These are phyloP conservation scores for Metschnikowia matae DNA, from an alignment of 805 yeast species.

Conservation along the genomic window DNA sequence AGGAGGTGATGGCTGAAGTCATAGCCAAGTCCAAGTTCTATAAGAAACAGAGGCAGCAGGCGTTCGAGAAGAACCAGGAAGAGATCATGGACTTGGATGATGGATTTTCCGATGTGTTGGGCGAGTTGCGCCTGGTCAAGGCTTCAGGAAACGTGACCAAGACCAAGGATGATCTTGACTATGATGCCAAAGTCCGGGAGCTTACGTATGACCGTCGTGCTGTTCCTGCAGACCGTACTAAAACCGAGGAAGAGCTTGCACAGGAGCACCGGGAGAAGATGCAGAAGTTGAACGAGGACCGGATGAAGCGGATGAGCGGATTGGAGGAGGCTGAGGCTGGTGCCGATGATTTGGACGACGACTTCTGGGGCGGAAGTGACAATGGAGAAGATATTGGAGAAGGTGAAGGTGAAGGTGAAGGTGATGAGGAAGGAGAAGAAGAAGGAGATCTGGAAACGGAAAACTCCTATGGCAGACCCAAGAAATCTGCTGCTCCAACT, in stretches of 20 bases:
- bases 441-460: conserved; percentile 32
- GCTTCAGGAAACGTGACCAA: conserved; percentile 19
- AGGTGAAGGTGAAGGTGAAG: conserved; percentile 49
- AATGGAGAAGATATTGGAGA: conserved; percentile 55
- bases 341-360: conserved; percentile 66
- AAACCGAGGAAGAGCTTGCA: conserved; percentile 66
- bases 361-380: conserved; percentile 57
- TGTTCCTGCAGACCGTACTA: conserved; percentile 77
- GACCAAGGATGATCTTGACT: conserved; percentile 45
- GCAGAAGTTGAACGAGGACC: conserved; percentile 61
- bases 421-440: conserved; percentile 60
- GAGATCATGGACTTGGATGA: conserved; percentile 68
- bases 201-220: conserved; percentile 69
- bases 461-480: conserved; percentile 25
- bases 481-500: conserved; percentile 8
- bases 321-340: conserved; percentile 43
- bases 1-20: conserved; percentile 82
- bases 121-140: conserved; percentile 35
- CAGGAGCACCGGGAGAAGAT: conserved; percentile 57
- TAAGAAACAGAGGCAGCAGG: conserved; percentile 69
- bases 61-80: conserved; percentile 56
- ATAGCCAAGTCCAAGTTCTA: conserved; percentile 78
- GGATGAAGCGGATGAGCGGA: conserved; percentile 74
- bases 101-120: conserved; percentile 66
- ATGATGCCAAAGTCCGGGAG: conserved; percentile 64